These are phyloP conservation scores for Macrocystidia cucumis DNA, from an alignment of 1,284 basidiomycete genomes.

Conservation along the genomic window DNA sequence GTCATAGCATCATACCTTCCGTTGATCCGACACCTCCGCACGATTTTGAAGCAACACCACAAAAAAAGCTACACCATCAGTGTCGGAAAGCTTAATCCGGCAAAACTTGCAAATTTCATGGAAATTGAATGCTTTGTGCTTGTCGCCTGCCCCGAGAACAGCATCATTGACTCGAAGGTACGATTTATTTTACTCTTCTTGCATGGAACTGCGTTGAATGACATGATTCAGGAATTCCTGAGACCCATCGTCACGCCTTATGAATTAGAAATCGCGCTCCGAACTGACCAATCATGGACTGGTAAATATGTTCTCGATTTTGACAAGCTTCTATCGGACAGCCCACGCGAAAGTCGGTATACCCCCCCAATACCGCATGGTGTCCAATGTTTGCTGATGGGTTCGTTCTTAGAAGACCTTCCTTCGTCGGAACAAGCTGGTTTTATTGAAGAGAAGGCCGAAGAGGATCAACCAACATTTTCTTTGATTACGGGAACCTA, in stretches of 20 bases:
- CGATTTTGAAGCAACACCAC: conserved; percentile 51
- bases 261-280: conserved; percentile 83
- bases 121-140: conserved; percentile 96
- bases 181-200: conserved; percentile 6
- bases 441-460: conserved; percentile 25
- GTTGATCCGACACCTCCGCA: conserved; percentile 71
- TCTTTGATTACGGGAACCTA: conserved; percentile 87
- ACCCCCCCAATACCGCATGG: too few species aligned
- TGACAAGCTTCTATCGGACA: conserved; percentile 51
- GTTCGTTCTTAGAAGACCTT: too few species aligned
- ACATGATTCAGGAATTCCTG: conserved; percentile 72
- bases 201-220: conserved; percentile 1
- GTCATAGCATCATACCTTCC: conserved; percentile 76
- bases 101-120: conserved; percentile 94
- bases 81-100: conserved; percentile 93
- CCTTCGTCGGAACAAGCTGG: too few species aligned
- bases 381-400: too few species aligned
- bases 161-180: conserved; percentile 80
- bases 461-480: conserved; percentile 68
- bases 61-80: conserved; percentile 95
- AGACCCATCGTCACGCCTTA: conserved; percentile 93
- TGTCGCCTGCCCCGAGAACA: conserved; percentile 93
- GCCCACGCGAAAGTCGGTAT: too few species aligned
- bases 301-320: conserved; percentile 83
- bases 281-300: conserved; percentile 62